Evolutionary conservation across 2,329 filamentous ascomycete genomes (phyloP).

Genomic region (Colletotrichum truncatum): DNA sequence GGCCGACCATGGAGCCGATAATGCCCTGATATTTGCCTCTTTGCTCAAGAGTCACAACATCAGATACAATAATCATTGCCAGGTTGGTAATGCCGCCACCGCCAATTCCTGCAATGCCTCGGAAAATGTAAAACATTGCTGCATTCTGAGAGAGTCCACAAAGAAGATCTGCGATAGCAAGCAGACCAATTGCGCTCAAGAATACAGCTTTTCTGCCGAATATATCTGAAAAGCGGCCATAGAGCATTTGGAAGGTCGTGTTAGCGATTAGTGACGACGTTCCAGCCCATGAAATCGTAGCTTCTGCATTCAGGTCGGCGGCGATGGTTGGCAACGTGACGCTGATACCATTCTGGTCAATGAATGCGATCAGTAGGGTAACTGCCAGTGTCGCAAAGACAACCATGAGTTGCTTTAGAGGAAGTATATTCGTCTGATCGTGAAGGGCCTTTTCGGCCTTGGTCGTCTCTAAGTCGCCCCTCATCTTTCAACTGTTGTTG

Average conservation of each 20-base stretch:
- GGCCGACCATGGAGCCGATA: conserved; percentile 47
- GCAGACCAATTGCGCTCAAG: conserved; percentile 58
- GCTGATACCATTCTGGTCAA: conserved; percentile 66
- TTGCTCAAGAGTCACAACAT: conserved; percentile 66
- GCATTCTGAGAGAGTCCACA: conserved; percentile 66
- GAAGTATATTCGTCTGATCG: conserved; percentile 67
- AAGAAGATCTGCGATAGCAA: conserved; percentile 65
- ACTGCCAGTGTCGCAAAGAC: conserved; percentile 62
- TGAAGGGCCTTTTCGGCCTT: conserved; percentile 55
- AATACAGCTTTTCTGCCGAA: conserved; percentile 69
- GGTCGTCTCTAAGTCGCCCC: conserved; percentile 4
- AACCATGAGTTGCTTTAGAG: conserved; percentile 55
- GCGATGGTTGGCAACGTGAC: conserved; percentile 61
- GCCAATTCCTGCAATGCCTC: conserved; percentile 68
- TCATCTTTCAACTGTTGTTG: conserved; percentile 4
- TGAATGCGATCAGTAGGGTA: conserved; percentile 62
- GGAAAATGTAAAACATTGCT: conserved; percentile 68
- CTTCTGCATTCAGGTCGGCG: conserved; percentile 52
- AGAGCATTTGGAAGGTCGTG: conserved; percentile 72
- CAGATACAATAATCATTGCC: conserved; percentile 69
- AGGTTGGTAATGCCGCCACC: conserved; percentile 68
- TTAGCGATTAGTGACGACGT: conserved; percentile 63
- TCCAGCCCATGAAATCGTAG: conserved; percentile 65
- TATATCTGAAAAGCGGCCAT: conserved; percentile 69
- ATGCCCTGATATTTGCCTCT: conserved; percentile 64